Percentiles rank a stretch among this genome's conserved stretches.
Evolutionary conservation across 202 grass and related monocot genomes (phyloP).

Genomic region (Zizania palustris): DNA sequence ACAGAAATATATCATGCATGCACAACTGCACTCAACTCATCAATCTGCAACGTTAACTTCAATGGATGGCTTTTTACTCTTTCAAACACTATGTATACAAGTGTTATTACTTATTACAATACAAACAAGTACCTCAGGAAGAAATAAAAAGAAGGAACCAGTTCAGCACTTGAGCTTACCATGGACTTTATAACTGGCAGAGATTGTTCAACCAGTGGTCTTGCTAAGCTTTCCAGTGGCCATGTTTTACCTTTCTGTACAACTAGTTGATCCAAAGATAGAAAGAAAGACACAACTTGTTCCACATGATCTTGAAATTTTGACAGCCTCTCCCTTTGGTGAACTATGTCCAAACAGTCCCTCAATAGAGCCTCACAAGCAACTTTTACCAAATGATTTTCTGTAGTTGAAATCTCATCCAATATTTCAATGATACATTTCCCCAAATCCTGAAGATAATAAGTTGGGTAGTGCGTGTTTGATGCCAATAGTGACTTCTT

Average conservation of each 20-base stretch:
- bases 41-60: conserved; percentile 14
- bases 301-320: conserved; percentile 64
- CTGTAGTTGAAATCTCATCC: conserved; percentile 52
- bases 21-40: neutral
- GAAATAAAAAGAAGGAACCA: conserved; percentile 20
- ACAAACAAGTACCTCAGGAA: neutral
- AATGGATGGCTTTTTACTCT: neutral
- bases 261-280: conserved; percentile 65
- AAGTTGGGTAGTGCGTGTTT: conserved; percentile 41
- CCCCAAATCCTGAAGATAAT: conserved; percentile 76
- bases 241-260: conserved; percentile 69
- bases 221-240: conserved; percentile 77
- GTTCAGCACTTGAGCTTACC: conserved; percentile 53
- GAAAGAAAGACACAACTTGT: conserved; percentile 75
- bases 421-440: conserved; percentile 79
- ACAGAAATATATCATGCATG: conserved; percentile 17
- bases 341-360: conserved; percentile 73
- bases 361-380: conserved; percentile 67
- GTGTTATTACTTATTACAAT: neutral
- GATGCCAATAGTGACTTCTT: conserved; percentile 42
- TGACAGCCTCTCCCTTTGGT: conserved; percentile 51
- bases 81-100: neutral
- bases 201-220: conserved; percentile 67
- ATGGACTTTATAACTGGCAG: conserved; percentile 64
- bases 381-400: conserved; percentile 50